phyloP scores from a whole-genome alignment of 768 basidiomycete species.

The Macrolepiota fuliginosa region DNA sequence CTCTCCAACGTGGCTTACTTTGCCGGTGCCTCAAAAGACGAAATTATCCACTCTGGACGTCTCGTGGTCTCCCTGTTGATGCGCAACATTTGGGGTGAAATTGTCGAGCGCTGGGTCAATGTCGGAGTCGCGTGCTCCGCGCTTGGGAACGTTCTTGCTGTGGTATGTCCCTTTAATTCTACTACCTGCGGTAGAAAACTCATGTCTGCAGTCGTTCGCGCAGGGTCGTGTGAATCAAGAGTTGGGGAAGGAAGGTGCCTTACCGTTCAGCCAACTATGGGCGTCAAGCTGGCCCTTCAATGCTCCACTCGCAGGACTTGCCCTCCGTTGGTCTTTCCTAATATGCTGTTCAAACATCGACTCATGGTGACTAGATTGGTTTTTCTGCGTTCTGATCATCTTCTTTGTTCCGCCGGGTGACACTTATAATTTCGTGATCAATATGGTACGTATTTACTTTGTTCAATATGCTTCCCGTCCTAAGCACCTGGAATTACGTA shows the following conservation, averaged over 20 bases:
- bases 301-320: constrained; percentile 51
- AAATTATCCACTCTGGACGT: constrained; percentile 56
- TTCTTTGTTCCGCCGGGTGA: constrained; percentile 51
- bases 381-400: constrained; percentile 27
- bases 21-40: constrained; percentile 61
- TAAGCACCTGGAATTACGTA: neutral
- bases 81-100: constrained; percentile 58
- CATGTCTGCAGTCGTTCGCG: constrained; percentile 16
- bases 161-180: constrained; percentile 27
- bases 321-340: constrained; percentile 36
- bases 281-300: constrained; percentile 55
- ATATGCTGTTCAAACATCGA: neutral
- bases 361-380: constrained; percentile 24
- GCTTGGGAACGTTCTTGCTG: constrained; percentile 56
- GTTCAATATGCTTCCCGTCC: neutral
- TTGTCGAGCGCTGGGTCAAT: constrained; percentile 40
- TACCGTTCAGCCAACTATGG: constrained; percentile 55
- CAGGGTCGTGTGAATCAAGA: constrained; percentile 50
- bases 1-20: constrained; percentile 67
- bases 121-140: constrained; percentile 51
- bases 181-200: neutral
- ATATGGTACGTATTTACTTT: constrained; percentile 32
- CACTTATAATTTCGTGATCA: constrained; percentile 56
- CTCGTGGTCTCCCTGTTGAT: constrained; percentile 70
- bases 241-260: constrained; percentile 53